Conservation (phyloP, 495 filamentous ascomycete species). For the Penicillium verhagenii region DNA sequence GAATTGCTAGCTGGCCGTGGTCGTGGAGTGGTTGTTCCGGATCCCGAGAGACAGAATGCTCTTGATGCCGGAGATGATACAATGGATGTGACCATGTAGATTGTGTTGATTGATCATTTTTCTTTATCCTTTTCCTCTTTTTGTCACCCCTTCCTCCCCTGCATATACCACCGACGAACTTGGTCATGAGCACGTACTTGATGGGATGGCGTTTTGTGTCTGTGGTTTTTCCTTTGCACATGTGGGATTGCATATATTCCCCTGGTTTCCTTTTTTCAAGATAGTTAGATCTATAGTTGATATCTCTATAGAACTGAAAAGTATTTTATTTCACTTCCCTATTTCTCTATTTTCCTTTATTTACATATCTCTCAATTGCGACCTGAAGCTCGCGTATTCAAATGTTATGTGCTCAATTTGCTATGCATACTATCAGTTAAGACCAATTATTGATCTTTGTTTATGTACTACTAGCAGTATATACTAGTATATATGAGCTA, state of each 20-base stretch:
- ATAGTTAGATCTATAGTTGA: conserved; percentile 8
- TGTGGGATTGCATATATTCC: conserved; percentile 32
- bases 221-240: conserved; percentile 17
- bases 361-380: too few relatives aligned
- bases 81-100: conserved; percentile 62
- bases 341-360: too few relatives aligned
- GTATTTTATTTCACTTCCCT: too few relatives aligned
- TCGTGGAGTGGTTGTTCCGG: conserved; percentile 70
- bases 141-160: conserved; percentile 13
- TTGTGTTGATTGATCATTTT: conserved; percentile 13
- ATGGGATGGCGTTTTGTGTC: conserved; percentile 35
- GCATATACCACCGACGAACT: conserved; percentile 29
- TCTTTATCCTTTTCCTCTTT: background rate
- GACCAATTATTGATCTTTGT: too few relatives aligned
- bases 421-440: too few relatives aligned
- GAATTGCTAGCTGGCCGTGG: conserved; percentile 88
- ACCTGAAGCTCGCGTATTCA: too few relatives aligned
- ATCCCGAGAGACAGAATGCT: conserved; percentile 51
- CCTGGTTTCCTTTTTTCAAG: conserved; percentile 19
- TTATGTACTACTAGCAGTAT: too few relatives aligned
- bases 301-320: conserved; percentile 9
- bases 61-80: conserved; percentile 81
- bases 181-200: conserved; percentile 31
- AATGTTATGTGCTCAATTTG: too few relatives aligned
- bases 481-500: too few relatives aligned